phyloP scores from a whole-genome alignment of 352 stramenopile species.

The Salisapilia sapeloensis region DNA sequence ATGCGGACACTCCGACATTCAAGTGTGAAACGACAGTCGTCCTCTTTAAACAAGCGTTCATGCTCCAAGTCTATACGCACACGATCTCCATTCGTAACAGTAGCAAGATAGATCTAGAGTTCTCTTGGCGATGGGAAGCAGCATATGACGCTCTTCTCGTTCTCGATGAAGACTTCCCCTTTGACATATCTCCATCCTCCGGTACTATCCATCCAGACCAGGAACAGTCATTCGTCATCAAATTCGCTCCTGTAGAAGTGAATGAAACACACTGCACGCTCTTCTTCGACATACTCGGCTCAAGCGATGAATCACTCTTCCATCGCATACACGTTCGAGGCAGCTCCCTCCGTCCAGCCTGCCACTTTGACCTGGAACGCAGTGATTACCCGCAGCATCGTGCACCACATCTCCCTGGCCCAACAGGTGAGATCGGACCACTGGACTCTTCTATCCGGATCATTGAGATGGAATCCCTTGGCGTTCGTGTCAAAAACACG shows the following conservation, averaged over 20 bases:
- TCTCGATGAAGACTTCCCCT: conserved; percentile 61
- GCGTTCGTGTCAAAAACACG: conserved; percentile 83
- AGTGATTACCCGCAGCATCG: conserved; percentile 79
- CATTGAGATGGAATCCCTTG: conserved; percentile 87
- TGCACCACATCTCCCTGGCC: conserved; percentile 45
- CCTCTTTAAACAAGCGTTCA: conserved; percentile 69
- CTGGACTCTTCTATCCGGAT: conserved; percentile 80
- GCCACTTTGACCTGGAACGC: conserved; percentile 84
- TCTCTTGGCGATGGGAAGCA: conserved; percentile 34
- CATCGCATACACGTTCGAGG: conserved; percentile 49
- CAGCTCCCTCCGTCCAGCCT: conserved; percentile 72
- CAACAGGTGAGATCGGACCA: conserved; percentile 58
- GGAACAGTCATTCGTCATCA: conserved; percentile 59
- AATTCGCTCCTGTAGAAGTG: conserved; percentile 85
- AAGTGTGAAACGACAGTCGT: conserved; percentile 41
- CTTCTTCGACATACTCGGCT: conserved; percentile 10
- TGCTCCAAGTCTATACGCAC: conserved; percentile 72
- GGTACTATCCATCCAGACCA: conserved; percentile 39
- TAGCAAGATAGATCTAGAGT: conserved; percentile 47
- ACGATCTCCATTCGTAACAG: conserved; percentile 50
- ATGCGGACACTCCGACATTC: conserved; percentile 37
- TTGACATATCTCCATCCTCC: conserved; percentile 53
- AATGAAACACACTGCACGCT: conserved; percentile 72
- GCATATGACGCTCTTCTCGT: conserved; percentile 1
- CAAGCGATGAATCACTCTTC: neutral